Evolutionary conservation across 805 yeast species (phyloP), one percentile per base, ranked within the genome.

Genomic region (Phaffomyces thermotolerans): DNA sequence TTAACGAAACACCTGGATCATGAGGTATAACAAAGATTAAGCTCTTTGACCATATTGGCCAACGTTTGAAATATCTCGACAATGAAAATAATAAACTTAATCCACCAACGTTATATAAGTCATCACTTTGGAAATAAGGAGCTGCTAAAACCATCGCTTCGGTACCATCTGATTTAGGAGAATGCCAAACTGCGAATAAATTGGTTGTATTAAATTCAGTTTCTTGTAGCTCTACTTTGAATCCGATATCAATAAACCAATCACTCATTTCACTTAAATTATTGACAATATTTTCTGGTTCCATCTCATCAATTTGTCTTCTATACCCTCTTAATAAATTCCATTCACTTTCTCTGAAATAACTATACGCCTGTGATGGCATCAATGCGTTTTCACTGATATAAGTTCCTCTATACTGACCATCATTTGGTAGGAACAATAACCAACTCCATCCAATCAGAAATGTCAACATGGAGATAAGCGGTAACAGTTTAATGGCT

Each of bases 11-110:
- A 37, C 76, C 76, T 1, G 84, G 78, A 56, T 89, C 78, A 40
- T 79, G 78, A 4, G 96, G 89, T 40, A 88, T 75, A 24, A 90
- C 95, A 36, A 93, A 67, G 24, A 93, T 84, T 50, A 93, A 81
- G 58, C 90, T 95, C 59, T 93, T 93, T 20, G 96, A 87, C 99
- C 98, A 93, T 10, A 93, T 77, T 8, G 95, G 83, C 84, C 95
- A 79, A 51, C 88, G 72, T 36, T 79, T 73, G 61, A 91, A 84
- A 65, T 84, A 91, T 49, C 90, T 73, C 0, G 93, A 82, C 49
- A 93, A 65, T 0, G 90, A 80, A 15, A 86, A 60, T 2, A 81
- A 75, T 30, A 90, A 61, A 0, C 95, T 76, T 33, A 86, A 69
- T 2, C 95, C 99, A 34, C 95, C 95, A 45, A 78, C 71, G 60